Conservation (phyloP, 345 rosid genomes). For the Arabis alpina region DNA sequence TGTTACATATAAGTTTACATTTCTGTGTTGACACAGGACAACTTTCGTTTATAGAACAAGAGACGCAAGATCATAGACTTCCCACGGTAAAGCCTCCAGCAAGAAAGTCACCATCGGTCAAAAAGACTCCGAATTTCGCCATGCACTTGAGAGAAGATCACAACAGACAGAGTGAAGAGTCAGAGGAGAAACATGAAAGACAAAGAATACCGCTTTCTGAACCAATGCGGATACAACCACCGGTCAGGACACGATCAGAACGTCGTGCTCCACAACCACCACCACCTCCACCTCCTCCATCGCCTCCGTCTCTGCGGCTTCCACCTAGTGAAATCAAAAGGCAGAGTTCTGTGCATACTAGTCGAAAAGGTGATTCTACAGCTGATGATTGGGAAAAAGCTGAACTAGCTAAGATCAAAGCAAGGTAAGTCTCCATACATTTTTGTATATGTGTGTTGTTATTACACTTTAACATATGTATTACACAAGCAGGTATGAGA, state of each 20-base stretch:
- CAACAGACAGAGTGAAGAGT: constrained; percentile 18
- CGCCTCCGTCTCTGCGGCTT: constrained; percentile 38
- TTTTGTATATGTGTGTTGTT: too few species aligned
- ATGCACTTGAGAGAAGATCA: constrained; percentile 16
- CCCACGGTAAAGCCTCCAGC: constrained; percentile 23
- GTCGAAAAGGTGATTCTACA: constrained; percentile 34
- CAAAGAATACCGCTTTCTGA: constrained; percentile 17
- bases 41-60: constrained; percentile 35
- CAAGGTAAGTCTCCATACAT: constrained; percentile 46
- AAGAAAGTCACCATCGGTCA: constrained; percentile 33
- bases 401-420: constrained; percentile 62
- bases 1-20: not conserved
- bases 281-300: constrained; percentile 35
- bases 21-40: constrained; percentile 22
- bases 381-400: constrained; percentile 73
- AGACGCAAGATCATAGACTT: constrained; percentile 2
- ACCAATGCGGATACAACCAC: constrained; percentile 34
- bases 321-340: constrained; percentile 37
- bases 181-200: constrained; percentile 32
- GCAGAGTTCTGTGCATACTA: constrained; percentile 12
- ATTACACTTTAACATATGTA: not conserved
- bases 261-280: constrained; percentile 32
- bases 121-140: constrained; percentile 33
- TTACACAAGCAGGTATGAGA: constrained; percentile 54
- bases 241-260: constrained; percentile 36